Evolutionary conservation across 75 land plant species (phyloP), one percentile per base, ranked within the genome.

Genomic region (Larix kaempferi): DNA sequence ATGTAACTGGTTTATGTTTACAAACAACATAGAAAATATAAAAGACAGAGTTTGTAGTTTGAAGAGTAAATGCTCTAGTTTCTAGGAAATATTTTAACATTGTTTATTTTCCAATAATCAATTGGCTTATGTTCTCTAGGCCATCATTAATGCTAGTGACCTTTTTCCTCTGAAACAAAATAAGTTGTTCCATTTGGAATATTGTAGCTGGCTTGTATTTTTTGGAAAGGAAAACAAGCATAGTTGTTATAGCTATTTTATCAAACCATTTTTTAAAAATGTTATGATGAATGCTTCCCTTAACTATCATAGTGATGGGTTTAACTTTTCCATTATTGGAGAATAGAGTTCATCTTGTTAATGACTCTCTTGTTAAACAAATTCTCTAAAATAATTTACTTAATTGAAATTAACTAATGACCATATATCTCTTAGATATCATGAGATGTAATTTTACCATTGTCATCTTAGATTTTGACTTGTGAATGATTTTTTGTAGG

Each of bases 401-500:
- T 39, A 1, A 6, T 7, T 69, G 72, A 41, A 41, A 35, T 35
- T 41, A 37, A 21, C 3, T 5, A 22, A 69, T 39, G 23, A 2
- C 37, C 35, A 33, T 65, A 15, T 65, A 19, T 65, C 49, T 22
- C n/a, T 39, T 69, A 41, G 23, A 17, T 49, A 69, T 69, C n/a
- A 10, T 41, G 44, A 69, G 21, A 39, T 41, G 21, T 3, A n/a
- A 41, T 27, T 37, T 67, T 39, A 16, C 16, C 2, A n/a, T 33
- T 69, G n/a, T 69, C 21, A 8, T 66, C 10, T 19, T 63, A 15
- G 49, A 12, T 65, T 35, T 65, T 66, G 6, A 66, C 37, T 66
- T 1, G 16, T 19, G 19, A 39, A n/a, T 22, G 16, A 15, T 29
- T 16, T 22, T 19, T 41, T 69, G 78, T 86, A 97, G 99, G 99